phyloP scores from a whole-genome alignment of 305 asterid species.

The Solanum hybrid region DNA sequence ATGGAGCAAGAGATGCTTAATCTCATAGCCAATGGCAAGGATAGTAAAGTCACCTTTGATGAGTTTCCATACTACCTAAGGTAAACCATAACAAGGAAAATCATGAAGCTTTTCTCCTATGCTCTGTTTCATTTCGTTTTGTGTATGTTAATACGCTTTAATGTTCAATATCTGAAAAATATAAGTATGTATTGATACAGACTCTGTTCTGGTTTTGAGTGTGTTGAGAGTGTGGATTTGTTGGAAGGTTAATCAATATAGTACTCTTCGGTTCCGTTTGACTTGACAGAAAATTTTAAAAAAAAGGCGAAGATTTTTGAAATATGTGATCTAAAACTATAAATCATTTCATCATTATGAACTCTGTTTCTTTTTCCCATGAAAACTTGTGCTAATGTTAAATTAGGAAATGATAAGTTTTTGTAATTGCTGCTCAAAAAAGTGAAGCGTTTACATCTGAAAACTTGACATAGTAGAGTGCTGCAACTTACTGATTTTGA shows the following conservation, averaged over 20 bases:
- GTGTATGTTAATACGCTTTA: background rate
- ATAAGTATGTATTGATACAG: background rate
- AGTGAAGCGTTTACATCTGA: background rate
- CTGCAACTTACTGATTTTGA: background rate
- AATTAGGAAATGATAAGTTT: background rate
- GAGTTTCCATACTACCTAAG: conserved; percentile 78
- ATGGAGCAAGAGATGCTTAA: conserved; percentile 65
- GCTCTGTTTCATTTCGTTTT: background rate
- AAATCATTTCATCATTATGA: background rate
- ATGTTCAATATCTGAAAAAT: background rate
- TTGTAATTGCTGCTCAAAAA: background rate
- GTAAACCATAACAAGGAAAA: conserved; percentile 12
- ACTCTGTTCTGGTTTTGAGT: background rate
- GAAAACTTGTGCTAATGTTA: background rate
- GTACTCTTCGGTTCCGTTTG: background rate
- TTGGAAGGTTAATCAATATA: background rate
- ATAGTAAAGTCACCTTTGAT: conserved; percentile 59
- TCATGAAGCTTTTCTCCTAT: background rate
- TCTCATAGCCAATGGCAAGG: conserved; percentile 48
- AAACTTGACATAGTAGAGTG: background rate
- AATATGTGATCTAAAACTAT: background rate
- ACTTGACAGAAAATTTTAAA: background rate
- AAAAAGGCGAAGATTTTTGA: background rate
- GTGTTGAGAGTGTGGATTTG: background rate
- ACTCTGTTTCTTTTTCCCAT: background rate